Base-by-base conservation (phyloP, 2,329 filamentous ascomycete species). In the Monilinia aucupariae region DNA sequence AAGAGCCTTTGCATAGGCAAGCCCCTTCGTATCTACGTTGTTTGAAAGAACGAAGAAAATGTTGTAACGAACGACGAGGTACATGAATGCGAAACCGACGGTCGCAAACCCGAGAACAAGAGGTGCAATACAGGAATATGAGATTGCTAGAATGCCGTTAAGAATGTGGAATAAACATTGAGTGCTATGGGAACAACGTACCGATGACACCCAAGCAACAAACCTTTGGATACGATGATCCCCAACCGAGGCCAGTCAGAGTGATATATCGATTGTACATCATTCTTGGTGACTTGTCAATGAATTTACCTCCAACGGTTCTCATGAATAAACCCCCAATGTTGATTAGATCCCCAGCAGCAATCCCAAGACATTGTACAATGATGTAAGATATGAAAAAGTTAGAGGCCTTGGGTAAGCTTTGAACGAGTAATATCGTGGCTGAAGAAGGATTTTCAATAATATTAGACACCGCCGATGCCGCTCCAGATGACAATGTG, bases 331-430 rank as follows among this genome's bases (percentile, higher is more conserved):
- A 80, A 20, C 91, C 90, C 17, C 76, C 79, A 62, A 89, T 82
- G 68, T 94, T 91, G 2, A 96, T 78, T 7, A 97, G 76, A 2
- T 88, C 82, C 52, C 86, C 83, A 0, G 90, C 83, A 3, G 91
- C 90, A 65, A 93, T 87, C 4, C 87, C 87, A 61, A 97, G 75
- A 30, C 93, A 94, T 75, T 97, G 93, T 1, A 99, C 84, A 48
- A 97, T 85, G 69, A 97, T 94, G 76, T 97, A 99, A 0, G 89
- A 91, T 32, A 97, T 87, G 76, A 96, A 99, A 73, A 97, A 96
- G 76, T 96, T 97, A 63, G 91, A 92, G 0, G 92, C 87, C 65
- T 85, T 87, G 17, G 94, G 94, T 5, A 99, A 80, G 66, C 90
- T 89, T 41, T 81, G 71, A 0, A 92, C 88, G 7, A 96, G 80